Conservation (phyloP, 139 green algal species). For the Tetradesmus obliquus region DNA sequence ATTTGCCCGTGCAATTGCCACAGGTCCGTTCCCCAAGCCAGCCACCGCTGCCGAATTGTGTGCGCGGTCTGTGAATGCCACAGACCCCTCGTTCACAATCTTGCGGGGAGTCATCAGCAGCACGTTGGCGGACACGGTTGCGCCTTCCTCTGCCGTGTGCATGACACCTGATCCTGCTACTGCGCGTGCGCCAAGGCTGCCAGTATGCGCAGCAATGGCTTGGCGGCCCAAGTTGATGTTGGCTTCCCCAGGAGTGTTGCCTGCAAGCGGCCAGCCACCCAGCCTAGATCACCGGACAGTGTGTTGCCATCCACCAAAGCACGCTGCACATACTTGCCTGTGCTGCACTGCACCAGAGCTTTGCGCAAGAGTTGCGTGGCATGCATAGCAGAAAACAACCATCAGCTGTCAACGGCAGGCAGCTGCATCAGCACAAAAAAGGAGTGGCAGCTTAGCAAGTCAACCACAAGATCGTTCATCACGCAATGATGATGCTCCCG, state of each 20-base stretch:
- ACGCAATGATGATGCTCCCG: too few relatives aligned
- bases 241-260: background rate
- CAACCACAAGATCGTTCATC: too few relatives aligned
- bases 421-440: too few relatives aligned
- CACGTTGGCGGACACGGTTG: background rate
- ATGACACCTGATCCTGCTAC: background rate
- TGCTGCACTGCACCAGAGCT: too few relatives aligned
- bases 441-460: too few relatives aligned
- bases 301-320: background rate
- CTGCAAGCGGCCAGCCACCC: background rate
- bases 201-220: background rate
- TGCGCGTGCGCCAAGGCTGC: background rate
- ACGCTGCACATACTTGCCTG: background rate
- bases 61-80: background rate
- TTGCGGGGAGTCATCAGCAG: background rate
- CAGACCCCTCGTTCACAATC: background rate
- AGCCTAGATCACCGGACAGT: background rate
- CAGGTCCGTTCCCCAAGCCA: background rate
- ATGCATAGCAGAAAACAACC: too few relatives aligned
- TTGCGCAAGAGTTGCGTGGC: too few relatives aligned
- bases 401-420: too few relatives aligned
- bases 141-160: background rate
- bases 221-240: background rate
- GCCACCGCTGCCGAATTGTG: background rate
- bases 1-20: background rate